Conservation (phyloP, 2,329 filamentous ascomycete genomes). For the Fusarium illudens region DNA sequence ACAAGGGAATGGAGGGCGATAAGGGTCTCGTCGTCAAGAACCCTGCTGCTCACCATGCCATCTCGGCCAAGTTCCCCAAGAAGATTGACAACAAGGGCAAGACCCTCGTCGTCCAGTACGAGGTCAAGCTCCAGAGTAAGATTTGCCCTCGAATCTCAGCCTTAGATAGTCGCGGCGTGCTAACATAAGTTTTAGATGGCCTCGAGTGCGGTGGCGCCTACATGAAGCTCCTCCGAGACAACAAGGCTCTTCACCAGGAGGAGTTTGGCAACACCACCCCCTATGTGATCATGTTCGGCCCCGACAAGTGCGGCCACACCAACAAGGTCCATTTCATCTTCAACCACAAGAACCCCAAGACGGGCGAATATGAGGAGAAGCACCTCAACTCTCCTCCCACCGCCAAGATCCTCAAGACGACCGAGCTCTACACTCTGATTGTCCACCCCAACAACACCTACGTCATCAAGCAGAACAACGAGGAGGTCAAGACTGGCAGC, state of each 20-base stretch:
- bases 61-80: slow-evolving; percentile 98
- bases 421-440: slow-evolving; percentile 94
- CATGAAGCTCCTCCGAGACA: slow-evolving; percentile 98
- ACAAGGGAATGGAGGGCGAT: slow-evolving; percentile 93
- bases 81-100: slow-evolving; percentile 97
- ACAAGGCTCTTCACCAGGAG: slow-evolving; percentile 94
- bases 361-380: slow-evolving; percentile 99
- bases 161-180: neutral
- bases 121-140: slow-evolving; percentile 98
- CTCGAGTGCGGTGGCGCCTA: slow-evolving; percentile 98
- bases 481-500: slow-evolving; percentile 85
- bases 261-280: slow-evolving; percentile 98
- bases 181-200: slow-evolving; percentile 70
- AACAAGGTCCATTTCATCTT: slow-evolving; percentile 99
- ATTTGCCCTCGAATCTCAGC: neutral
- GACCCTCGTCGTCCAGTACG: slow-evolving; percentile 96
- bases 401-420: slow-evolving; percentile 89
- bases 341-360: slow-evolving; percentile 99
- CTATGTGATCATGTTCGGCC: slow-evolving; percentile 99
- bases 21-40: slow-evolving; percentile 99
- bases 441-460: slow-evolving; percentile 97
- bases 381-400: slow-evolving; percentile 85
- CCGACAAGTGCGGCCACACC: slow-evolving; percentile 98
- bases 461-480: slow-evolving; percentile 89
- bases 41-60: slow-evolving; percentile 96